Conservation (phyloP, 257 asterid genomes). For the Salvia miltiorrhiza region DNA sequence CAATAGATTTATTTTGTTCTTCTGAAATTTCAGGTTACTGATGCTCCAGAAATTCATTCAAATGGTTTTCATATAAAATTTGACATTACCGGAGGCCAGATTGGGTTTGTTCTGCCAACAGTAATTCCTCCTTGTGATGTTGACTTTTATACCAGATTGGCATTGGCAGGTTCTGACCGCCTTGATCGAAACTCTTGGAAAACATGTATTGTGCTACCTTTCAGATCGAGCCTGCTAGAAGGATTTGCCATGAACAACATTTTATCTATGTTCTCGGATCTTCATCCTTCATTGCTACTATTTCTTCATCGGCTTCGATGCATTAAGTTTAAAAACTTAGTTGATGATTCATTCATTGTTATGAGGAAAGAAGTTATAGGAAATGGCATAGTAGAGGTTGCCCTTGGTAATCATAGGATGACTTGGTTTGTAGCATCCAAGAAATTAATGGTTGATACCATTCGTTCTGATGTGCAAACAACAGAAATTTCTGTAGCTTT, state of each 20-base stretch:
- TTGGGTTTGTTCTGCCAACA: constrained; percentile 95
- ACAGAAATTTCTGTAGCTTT: constrained; percentile 91
- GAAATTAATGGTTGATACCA: constrained; percentile 48
- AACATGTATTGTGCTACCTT: constrained; percentile 94
- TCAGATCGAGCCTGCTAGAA: constrained; percentile 51
- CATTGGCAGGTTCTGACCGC: constrained; percentile 41
- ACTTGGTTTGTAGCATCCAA: constrained; percentile 85
- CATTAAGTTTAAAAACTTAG: constrained; percentile 67
- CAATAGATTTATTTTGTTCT: neutral
- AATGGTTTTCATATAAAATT: constrained; percentile 90
- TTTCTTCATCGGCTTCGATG: constrained; percentile 87
- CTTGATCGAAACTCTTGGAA: constrained; percentile 50
- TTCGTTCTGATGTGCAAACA: constrained; percentile 60
- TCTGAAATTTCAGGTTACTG: constrained; percentile 61
- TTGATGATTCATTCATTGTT: constrained; percentile 58
- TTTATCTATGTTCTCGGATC: constrained; percentile 83
- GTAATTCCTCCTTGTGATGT: constrained; percentile 79
- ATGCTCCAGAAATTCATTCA: constrained; percentile 96
- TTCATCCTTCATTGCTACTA: constrained; percentile 84
- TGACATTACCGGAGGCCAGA: constrained; percentile 86
- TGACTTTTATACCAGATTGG: constrained; percentile 53
- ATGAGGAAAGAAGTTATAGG: constrained; percentile 75
- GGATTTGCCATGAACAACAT: constrained; percentile 54
- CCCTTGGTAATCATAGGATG: constrained; percentile 68
- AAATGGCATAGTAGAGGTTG: constrained; percentile 78